These are phyloP conservation scores for Pseudocercospora musae DNA, from an alignment of 2,329 filamentous ascomycete genomes.

Conservation along the genomic window DNA sequence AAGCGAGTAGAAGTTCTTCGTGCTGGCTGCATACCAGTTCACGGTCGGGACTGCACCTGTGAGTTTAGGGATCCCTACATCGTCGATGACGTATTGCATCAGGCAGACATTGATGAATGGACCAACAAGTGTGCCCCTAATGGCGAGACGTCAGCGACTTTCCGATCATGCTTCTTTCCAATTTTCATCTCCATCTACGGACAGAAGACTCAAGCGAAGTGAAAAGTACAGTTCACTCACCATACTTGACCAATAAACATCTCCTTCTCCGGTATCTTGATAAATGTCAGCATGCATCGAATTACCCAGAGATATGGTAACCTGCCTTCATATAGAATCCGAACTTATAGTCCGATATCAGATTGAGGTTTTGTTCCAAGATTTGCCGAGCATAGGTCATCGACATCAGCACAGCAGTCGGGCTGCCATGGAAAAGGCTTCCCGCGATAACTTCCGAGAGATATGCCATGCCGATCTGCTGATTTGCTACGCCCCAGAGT, in stretches of 20 bases:
- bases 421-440: conserved; percentile 32
- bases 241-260: conserved; percentile 38
- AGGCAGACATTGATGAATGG: conserved; percentile 17
- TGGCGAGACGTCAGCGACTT: background rate
- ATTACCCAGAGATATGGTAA: too few species aligned
- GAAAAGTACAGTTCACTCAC: background rate
- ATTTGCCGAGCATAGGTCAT: conserved; percentile 37
- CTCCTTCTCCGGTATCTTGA: conserved; percentile 34
- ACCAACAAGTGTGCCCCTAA: conserved; percentile 28
- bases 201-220: background rate
- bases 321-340: conserved; percentile 39
- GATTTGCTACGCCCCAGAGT: conserved; percentile 7
- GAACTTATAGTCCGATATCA: conserved; percentile 38
- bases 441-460: conserved; percentile 34
- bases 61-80: conserved; percentile 39
- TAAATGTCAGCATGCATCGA: background rate
- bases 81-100: conserved; percentile 40
- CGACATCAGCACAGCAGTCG: conserved; percentile 30
- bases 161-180: background rate
- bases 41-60: conserved; percentile 9
- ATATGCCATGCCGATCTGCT: conserved; percentile 20
- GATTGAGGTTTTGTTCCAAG: conserved; percentile 36
- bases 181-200: background rate
- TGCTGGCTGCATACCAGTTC: conserved; percentile 15
- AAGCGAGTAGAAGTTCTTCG: conserved; percentile 16